Conservation (phyloP, 768 basidiomycete species). For the Termitomyces bulborhizus region DNA sequence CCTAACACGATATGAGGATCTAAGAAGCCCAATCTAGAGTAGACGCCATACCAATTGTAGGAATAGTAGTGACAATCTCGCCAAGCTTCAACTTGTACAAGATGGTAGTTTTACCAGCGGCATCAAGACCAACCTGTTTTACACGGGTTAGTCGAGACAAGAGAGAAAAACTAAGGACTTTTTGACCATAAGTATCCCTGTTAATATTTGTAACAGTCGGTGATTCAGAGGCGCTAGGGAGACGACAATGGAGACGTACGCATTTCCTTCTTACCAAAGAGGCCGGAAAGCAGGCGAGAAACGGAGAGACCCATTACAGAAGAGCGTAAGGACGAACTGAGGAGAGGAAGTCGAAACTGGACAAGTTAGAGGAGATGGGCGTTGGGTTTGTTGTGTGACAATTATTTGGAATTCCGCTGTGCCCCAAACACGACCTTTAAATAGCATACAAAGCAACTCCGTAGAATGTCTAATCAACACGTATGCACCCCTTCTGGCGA, state of each 20-base stretch:
- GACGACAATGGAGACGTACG: constrained; percentile 54
- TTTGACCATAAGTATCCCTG: constrained; percentile 93
- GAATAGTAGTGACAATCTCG: constrained; percentile 99
- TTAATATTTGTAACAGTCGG: constrained; percentile 23
- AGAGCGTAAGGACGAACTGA: constrained; percentile 25
- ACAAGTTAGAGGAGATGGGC: constrained; percentile 19
- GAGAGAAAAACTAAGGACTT: constrained; percentile 8
- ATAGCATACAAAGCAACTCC: not conserved
- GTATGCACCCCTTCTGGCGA: no score
- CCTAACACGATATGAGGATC: constrained; percentile 45
- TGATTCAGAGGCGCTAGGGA: constrained; percentile 23
- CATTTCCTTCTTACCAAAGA: constrained; percentile 99
- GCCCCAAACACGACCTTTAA: constrained; percentile 14
- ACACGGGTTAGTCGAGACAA: constrained; percentile 6
- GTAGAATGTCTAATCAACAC: not conserved
- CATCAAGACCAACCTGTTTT: constrained; percentile 92
- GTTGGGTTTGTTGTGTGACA: constrained; percentile 34
- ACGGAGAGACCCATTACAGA: constrained; percentile 73
- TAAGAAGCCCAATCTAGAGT: constrained; percentile 6
- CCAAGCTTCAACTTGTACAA: constrained; percentile 99
- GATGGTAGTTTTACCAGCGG: constrained; percentile 98
- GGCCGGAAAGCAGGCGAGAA: constrained; percentile 67
- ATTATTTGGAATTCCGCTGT: constrained; percentile 39
- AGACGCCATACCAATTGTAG: constrained; percentile 84
- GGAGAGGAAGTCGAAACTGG: constrained; percentile 25